phyloP scores from a whole-genome alignment of 1,139 yeast genomes.

The Meyerozyma athensensis region DNA sequence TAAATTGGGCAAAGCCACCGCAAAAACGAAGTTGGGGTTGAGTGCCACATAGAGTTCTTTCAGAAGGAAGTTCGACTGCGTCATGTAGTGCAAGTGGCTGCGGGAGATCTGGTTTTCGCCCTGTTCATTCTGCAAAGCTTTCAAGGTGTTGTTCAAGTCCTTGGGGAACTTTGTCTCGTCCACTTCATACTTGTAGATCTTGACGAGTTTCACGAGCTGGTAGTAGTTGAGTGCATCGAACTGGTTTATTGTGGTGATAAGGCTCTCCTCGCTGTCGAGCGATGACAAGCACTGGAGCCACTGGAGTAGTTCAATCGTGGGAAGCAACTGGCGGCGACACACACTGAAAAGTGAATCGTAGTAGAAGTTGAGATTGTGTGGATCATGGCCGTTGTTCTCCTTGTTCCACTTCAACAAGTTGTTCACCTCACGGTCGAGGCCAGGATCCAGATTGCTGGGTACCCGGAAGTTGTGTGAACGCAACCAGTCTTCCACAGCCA shows the following conservation, averaged over 20 bases:
- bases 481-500: conserved; percentile 91
- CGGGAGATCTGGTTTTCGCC: conserved; percentile 35
- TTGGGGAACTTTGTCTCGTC: conserved; percentile 65
- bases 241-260: conserved; percentile 53
- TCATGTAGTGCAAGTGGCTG: conserved; percentile 37
- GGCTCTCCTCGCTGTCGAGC: conserved; percentile 49
- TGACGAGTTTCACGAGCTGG: conserved; percentile 67
- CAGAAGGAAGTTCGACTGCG: conserved; percentile 36
- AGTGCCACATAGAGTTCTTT: conserved; percentile 42
- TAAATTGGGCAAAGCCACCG: conserved; percentile 54
- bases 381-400: conserved; percentile 15
- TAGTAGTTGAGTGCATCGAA: conserved; percentile 59
- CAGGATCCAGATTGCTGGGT: conserved; percentile 33
- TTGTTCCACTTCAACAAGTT: conserved; percentile 18
- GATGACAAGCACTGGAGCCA: conserved; percentile 86
- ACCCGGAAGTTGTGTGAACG: conserved; percentile 68
- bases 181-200: conserved; percentile 80
- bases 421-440: conserved; percentile 20
- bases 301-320: conserved; percentile 76
- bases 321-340: conserved; percentile 63
- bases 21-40: conserved; percentile 46
- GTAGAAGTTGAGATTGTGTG: conserved; percentile 39
- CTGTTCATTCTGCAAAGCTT: conserved; percentile 30
- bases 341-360: conserved; percentile 54
- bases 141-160: conserved; percentile 32